Evolutionary conservation across 2,329 filamentous ascomycete genomes (phyloP).

Genomic region (Aspergillus tubingensis): DNA sequence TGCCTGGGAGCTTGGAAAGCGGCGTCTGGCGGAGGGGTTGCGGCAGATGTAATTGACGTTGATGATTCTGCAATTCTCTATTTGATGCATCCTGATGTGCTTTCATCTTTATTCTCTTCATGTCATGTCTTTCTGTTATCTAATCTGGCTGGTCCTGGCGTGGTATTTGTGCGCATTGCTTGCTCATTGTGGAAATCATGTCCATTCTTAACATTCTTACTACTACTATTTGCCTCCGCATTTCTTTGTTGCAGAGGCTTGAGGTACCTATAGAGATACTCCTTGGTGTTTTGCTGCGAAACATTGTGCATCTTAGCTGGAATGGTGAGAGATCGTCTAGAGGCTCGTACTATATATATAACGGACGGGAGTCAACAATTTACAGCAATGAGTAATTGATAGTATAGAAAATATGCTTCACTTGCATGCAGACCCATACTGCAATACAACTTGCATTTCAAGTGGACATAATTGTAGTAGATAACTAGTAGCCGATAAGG

Average conservation of each 20-base stretch:
- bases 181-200: constrained; percentile 25
- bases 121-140: constrained; percentile 24
- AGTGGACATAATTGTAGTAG: too few relatives aligned
- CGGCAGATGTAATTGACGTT: constrained; percentile 53
- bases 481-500: neutral
- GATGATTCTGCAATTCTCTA: neutral
- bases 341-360: neutral
- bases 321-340: neutral
- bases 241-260: constrained; percentile 13
- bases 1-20: constrained; percentile 89
- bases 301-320: neutral
- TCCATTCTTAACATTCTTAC: constrained; percentile 18
- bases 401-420: neutral
- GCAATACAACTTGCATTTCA: neutral
- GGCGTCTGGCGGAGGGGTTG: constrained; percentile 86
- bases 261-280: constrained; percentile 29
- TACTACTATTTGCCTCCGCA: constrained; percentile 7
- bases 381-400: neutral
- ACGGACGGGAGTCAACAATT: neutral
- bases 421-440: neutral
- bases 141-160: constrained; percentile 42
- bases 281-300: constrained; percentile 13
- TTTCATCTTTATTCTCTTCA: constrained; percentile 21
- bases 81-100: constrained; percentile 15
- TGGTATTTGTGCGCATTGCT: constrained; percentile 30